Evolutionary conservation across 257 asterid genomes (phyloP).

Genomic region (Nicotiana benthamiana): DNA sequence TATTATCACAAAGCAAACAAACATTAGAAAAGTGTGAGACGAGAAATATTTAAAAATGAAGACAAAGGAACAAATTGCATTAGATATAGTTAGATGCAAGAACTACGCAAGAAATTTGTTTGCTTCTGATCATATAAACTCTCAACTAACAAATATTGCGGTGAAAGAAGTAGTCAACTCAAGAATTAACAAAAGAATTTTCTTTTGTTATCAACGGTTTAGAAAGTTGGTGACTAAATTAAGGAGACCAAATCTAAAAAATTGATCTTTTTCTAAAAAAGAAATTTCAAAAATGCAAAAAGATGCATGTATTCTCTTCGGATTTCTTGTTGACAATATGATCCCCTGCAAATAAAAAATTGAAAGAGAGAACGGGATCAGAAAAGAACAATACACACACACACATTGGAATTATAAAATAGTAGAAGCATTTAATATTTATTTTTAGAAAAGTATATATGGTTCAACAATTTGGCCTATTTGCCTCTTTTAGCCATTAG

Average conservation of each 20-base stretch:
- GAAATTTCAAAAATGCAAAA: no score
- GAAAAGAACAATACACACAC: no score
- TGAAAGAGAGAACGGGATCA: neutral
- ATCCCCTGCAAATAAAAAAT: neutral
- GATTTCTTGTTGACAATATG: neutral
- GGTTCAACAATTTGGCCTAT: neutral
- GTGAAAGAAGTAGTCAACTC: neutral
- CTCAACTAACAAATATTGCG: conserved; percentile 1
- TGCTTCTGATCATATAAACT: neutral
- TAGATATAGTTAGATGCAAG: neutral
- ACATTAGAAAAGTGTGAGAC: neutral
- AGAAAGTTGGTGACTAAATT: conserved; percentile 2
- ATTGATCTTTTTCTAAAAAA: neutral
- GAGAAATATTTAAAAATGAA: neutral
- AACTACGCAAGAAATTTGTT: neutral
- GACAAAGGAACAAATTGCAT: neutral
- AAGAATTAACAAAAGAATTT: neutral
- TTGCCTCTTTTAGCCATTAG: neutral
- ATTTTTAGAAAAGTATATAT: neutral
- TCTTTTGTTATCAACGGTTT: neutral
- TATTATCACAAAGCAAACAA: neutral
- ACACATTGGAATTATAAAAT: neutral
- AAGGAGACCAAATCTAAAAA: neutral
- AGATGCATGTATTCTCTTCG: neutral
- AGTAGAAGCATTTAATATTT: neutral